Percentiles rank a stretch among this genome's conserved stretches.
phyloP scores from a whole-genome alignment of 805 yeast genomes.

The Saturnispora kantuleensis region DNA sequence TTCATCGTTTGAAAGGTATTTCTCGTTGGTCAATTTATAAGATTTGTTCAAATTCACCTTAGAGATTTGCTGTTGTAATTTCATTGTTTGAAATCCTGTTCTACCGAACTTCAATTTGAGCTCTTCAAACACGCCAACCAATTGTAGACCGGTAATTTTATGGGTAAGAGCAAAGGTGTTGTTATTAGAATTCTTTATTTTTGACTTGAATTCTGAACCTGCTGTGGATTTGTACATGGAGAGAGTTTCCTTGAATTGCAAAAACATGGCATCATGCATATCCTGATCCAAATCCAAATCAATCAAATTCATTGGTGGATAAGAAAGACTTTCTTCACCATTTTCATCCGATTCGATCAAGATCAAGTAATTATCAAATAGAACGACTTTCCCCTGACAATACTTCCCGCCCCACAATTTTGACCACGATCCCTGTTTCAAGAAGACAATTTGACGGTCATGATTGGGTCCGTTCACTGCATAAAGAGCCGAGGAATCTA shows the following conservation, averaged over 20 bases:
- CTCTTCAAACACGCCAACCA: conserved; percentile 9
- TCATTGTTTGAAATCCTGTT: conserved; percentile 8
- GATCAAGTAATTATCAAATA: conserved; percentile 6
- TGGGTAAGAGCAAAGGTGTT: conserved; percentile 6
- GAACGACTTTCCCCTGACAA: conserved; percentile 6
- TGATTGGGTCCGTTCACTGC: conserved; percentile 5
- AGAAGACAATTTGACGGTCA: conserved; percentile 5
- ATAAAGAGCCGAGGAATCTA: conserved; percentile 1
- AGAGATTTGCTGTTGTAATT: conserved; percentile 8
- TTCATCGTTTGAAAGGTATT: not conserved
- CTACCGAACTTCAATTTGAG: conserved; percentile 6
- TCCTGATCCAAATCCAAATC: conserved; percentile 8
- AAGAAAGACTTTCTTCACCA: conserved; percentile 6
- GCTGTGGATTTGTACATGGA: conserved; percentile 5
- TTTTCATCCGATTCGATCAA: conserved; percentile 8
- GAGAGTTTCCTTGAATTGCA: conserved; percentile 6
- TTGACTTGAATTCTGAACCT: conserved; percentile 3
- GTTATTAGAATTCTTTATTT: conserved; percentile 5
- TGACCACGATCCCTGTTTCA: conserved; percentile 8
- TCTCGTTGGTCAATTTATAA: conserved; percentile 1
- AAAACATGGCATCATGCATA: conserved; percentile 9
- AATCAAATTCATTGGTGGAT: conserved; percentile 4
- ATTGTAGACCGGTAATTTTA: conserved; percentile 6
- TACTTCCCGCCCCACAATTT: conserved; percentile 8
- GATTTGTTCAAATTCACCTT: conserved; percentile 6